Base-by-base conservation (phyloP, 176 grass and related monocot genomes). In the Raddia guianensis region DNA sequence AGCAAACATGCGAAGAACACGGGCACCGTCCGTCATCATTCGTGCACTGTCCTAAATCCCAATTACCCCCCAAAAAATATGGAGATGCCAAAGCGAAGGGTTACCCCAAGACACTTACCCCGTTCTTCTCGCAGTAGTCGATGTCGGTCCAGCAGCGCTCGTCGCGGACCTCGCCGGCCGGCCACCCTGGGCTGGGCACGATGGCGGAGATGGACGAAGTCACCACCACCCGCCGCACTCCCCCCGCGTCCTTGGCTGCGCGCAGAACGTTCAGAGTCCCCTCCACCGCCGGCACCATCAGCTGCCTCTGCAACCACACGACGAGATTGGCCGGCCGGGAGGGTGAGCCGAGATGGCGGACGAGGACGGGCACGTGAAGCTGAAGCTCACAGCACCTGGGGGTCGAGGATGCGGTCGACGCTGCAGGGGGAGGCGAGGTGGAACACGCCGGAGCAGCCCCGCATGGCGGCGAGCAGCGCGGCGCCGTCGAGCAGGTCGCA, bases 381-480 rank as follows among this genome's bases (percentile, higher is more conserved):
- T 27, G 27, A 53, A 9, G 27, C 27, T 27, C 27, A 9, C 12
- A 3, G 69, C 46, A 91, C 96, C 96, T 90, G 86, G 86, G 92
- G 92, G 76, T 95, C 96, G 16, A 51, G 40, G 77, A 98, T 92
- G 77, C 72, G 72, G 69, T 93, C 86, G 5, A 98, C 63, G 34
- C 44, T 95, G 83, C 84, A 91, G 58, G 95, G 92, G 5, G 92
- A 98, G 2, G 95, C 95, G 61, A 98, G 88, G 81, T 98, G 95
- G 88, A 95, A 98, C 70, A 93, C 67, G 20, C 95, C 90, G 12
- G 80, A 70, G 77, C 88, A 83, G 5, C 95, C 90, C 0, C 51
- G 54, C 71, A 84, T 70, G 54, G 95, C 88, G 37, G 72, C 84
- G 51, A 76, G 73, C 58, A 98, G 70, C 4, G 88, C 87, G 20